Conservation (phyloP, 495 filamentous ascomycete species). For the Talaromyces stipitatus region DNA sequence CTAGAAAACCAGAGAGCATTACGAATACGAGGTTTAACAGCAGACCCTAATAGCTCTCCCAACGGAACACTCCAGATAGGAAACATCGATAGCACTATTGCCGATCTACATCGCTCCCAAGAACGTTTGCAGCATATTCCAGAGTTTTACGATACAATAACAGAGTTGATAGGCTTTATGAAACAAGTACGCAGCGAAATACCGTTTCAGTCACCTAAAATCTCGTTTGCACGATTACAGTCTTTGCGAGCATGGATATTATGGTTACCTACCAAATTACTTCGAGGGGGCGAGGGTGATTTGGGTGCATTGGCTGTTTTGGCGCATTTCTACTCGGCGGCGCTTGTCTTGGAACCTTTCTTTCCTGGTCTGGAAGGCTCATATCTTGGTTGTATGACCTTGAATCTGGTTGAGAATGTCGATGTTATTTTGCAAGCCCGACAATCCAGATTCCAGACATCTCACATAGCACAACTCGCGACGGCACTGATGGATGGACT, state of each 20-base stretch:
- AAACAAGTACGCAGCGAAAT: conserved; percentile 68
- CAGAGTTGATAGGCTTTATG: conserved; percentile 75
- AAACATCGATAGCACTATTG: conserved; percentile 49
- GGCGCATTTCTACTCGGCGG: conserved; percentile 85
- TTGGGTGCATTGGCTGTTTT: conserved; percentile 50
- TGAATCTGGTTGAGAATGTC: conserved; percentile 72
- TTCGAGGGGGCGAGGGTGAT: conserved; percentile 42
- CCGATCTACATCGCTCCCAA: conserved; percentile 58
- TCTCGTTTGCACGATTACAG: conserved; percentile 83
- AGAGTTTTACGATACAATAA: conserved; percentile 65
- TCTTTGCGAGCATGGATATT: conserved; percentile 87
- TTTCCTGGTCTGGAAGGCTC: conserved; percentile 86
- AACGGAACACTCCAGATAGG: conserved; percentile 44
- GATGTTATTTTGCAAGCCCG: conserved; percentile 43
- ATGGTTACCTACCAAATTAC: conserved; percentile 78
- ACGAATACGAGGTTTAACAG: conserved; percentile 28
- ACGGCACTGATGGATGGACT: conserved; percentile 33
- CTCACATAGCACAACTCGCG: conserved; percentile 26
- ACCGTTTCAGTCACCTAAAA: conserved; percentile 62
- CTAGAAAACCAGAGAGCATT: conserved; percentile 56
- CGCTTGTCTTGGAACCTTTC: conserved; percentile 77
- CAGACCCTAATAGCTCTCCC: conserved; percentile 22
- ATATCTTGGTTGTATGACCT: conserved; percentile 71
- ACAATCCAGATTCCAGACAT: conserved; percentile 27
- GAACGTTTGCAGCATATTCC: conserved; percentile 62